A percentile compares a stretch with the other conserved stretches of the same genome.
These are phyloP conservation scores for Eutrema yunnanense DNA, from an alignment of 345 rosid genomes.

Conservation along the genomic window DNA sequence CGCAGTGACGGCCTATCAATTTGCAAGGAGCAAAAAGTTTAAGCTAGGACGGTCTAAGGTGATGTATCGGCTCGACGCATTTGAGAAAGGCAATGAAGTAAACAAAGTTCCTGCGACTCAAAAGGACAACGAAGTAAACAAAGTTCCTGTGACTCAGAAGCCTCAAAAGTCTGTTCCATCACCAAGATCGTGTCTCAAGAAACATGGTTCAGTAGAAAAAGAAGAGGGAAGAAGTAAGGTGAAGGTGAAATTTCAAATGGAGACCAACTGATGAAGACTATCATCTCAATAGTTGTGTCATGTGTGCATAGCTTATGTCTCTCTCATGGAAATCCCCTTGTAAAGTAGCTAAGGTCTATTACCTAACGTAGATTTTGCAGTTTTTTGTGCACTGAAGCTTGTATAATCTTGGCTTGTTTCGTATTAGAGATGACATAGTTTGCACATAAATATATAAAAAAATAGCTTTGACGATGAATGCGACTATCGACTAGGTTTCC, in stretches of 20 bases:
- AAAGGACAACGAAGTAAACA: neutral
- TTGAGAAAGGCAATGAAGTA: conserved; percentile 5
- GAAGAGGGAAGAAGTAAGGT: neutral
- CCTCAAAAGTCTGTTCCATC: neutral
- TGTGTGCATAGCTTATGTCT: neutral
- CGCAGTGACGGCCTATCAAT: conserved; percentile 29
- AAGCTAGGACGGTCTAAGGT: conserved; percentile 17
- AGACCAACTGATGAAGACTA: neutral
- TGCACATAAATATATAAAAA: neutral
- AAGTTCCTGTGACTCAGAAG: neutral
- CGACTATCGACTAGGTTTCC: neutral
- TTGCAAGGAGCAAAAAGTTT: conserved; percentile 30
- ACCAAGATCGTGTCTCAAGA: conserved; percentile 21
- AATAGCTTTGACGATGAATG: neutral
- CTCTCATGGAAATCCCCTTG: neutral
- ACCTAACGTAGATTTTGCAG: neutral
- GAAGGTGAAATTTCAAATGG: conserved; percentile 19
- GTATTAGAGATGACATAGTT: neutral
- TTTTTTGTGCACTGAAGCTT: neutral
- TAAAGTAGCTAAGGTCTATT: conserved; percentile 1
- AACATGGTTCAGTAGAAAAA: neutral
- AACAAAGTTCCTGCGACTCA: neutral
- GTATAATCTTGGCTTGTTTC: neutral
- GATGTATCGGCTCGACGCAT: conserved; percentile 1
- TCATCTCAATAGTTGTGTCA: neutral